Percentiles rank a stretch among this genome's conserved stretches.
Evolutionary conservation across 257 asterid species (phyloP).

Genomic region (Solanum okadae): DNA sequence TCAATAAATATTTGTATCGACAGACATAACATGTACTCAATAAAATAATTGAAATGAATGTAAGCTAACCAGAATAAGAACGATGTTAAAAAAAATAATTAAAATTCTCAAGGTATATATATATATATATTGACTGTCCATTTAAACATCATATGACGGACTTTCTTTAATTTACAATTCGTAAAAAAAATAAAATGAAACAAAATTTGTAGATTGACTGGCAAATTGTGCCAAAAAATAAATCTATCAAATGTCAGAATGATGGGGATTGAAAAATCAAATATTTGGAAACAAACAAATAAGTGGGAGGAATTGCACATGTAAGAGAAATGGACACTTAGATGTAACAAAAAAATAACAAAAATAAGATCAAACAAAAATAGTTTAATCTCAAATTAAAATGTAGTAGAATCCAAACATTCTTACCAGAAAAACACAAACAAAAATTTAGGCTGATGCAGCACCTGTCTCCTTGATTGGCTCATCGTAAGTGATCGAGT

Average conservation of each 20-base stretch:
- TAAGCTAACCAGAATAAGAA: neutral
- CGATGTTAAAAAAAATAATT: neutral
- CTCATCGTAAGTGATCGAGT: neutral
- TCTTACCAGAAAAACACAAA: neutral
- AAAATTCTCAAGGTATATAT: neutral
- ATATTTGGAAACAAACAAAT: neutral
- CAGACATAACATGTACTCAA: rapidly evolving
- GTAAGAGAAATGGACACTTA: neutral
- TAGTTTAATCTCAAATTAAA: neutral
- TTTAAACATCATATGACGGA: neutral
- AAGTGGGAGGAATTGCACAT: neutral
- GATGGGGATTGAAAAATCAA: neutral
- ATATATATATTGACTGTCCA: neutral
- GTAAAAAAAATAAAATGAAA: neutral
- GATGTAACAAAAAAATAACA: neutral
- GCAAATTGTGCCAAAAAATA: neutral
- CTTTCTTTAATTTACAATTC: neutral
- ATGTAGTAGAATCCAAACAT: neutral
- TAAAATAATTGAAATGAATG: neutral
- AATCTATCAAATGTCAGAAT: neutral
- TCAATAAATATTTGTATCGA: neutral
- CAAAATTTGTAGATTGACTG: neutral
- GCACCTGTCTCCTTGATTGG: neutral
- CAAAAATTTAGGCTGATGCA: neutral
- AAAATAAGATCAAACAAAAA: neutral